Percentiles rank a stretch among this genome's conserved stretches.
Evolutionary conservation across 2,329 filamentous ascomycete species (phyloP).

Genomic region (Talaromyces sp.): DNA sequence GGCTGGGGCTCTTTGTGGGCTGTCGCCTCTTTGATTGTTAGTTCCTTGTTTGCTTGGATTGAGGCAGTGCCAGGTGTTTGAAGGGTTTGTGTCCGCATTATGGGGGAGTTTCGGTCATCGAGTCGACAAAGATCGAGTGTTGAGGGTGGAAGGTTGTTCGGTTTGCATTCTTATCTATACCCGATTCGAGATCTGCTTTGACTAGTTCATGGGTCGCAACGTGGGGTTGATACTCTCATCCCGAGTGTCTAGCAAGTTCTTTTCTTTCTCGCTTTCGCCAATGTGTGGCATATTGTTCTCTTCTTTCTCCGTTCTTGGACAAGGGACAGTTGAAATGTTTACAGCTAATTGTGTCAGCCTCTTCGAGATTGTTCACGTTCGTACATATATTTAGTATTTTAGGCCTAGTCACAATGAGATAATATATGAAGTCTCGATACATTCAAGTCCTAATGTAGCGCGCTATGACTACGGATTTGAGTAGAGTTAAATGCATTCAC

Average conservation of each 20-base stretch:
- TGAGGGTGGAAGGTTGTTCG: neutral
- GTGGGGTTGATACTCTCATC: neutral
- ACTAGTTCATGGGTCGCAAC: neutral
- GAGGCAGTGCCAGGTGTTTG: conserved; percentile 38
- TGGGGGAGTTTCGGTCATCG: neutral
- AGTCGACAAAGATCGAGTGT: neutral
- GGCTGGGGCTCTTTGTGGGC: conserved; percentile 75
- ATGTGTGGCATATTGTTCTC: neutral
- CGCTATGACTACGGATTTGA: neutral
- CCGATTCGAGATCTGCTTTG: neutral
- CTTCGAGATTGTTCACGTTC: neutral
- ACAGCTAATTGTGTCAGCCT: neutral
- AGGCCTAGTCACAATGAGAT: neutral
- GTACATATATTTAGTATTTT: neutral
- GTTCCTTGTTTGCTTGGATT: conserved; percentile 37
- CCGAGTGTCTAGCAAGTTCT: neutral
- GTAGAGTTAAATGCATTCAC: neutral
- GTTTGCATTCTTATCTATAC: neutral
- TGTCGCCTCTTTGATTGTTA: conserved; percentile 40
- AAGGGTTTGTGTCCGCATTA: neutral
- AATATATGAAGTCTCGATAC: neutral
- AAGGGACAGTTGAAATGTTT: neutral
- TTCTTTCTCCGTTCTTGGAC: neutral
- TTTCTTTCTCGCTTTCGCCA: neutral
- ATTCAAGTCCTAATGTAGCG: neutral